These are phyloP conservation scores for Tolypocladium sp. DNA, from an alignment of 2,329 filamentous ascomycete species.

Conservation along the genomic window DNA sequence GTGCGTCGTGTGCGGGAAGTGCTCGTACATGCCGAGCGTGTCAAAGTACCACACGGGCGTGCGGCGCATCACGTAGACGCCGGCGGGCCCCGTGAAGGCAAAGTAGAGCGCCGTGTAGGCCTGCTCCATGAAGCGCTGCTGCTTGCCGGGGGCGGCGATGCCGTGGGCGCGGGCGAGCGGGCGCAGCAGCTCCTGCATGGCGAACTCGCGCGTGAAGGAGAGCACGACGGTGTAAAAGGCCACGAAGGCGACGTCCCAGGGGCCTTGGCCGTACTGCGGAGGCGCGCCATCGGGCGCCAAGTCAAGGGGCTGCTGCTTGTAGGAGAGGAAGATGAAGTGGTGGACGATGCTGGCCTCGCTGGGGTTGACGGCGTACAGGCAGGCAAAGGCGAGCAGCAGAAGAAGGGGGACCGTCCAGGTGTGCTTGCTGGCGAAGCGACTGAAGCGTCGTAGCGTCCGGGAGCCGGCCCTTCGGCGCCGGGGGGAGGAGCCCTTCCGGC, in stretches of 20 bases:
- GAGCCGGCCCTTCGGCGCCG: conserved; percentile 19
- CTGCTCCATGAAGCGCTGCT: conserved; percentile 91
- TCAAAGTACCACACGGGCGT: conserved; percentile 97
- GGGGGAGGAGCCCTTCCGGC: conserved; percentile 35
- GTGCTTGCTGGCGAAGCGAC: conserved; percentile 40
- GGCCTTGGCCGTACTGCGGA: conserved; percentile 80
- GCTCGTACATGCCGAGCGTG: conserved; percentile 80
- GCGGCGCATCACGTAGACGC: conserved; percentile 81
- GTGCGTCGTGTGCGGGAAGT: conserved; percentile 75
- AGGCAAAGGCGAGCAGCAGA: conserved; percentile 53
- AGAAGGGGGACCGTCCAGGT: conserved; percentile 59
- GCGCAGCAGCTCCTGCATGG: conserved; percentile 83
- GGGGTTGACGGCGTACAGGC: conserved; percentile 67
- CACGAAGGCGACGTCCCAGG: conserved; percentile 78
- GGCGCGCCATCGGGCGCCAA: conserved; percentile 24
- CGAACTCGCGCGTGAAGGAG: conserved; percentile 88
- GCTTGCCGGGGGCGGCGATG: conserved; percentile 63
- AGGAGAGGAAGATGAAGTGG: conserved; percentile 82
- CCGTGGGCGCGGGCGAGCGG: conserved; percentile 64
- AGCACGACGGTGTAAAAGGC: conserved; percentile 82
- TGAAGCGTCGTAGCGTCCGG: not conserved
- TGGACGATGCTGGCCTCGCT: conserved; percentile 68
- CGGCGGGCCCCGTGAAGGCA: conserved; percentile 68
- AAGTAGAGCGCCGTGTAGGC: conserved; percentile 93
- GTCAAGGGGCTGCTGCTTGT: conserved; percentile 50